Percentiles rank a stretch among this genome's conserved stretches.
Conservation (phyloP, 2,329 filamentous ascomycete species). For the Tolypocladium tropicale region DNA sequence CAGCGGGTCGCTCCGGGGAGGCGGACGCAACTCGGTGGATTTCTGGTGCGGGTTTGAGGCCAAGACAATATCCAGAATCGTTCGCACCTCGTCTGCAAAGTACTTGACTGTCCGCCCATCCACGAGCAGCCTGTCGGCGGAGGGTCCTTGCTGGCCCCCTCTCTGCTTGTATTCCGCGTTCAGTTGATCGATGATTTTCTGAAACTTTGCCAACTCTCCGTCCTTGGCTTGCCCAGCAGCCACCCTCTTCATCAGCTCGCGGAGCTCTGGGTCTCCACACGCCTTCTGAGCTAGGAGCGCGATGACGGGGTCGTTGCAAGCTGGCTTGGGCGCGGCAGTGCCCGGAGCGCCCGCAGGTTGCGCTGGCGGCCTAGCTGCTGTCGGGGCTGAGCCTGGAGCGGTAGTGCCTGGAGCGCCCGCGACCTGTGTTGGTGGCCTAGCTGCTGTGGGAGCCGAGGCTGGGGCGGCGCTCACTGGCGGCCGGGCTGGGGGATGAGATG, state of each 20-base stretch:
- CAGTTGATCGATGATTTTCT: constrained; percentile 71
- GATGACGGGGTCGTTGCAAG: constrained; percentile 62
- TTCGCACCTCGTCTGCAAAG: constrained; percentile 47
- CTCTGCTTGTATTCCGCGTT: constrained; percentile 48
- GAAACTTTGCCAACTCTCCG: constrained; percentile 64
- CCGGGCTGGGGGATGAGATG: constrained; percentile 14
- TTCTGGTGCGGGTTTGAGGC: constrained; percentile 47
- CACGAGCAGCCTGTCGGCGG: constrained; percentile 43
- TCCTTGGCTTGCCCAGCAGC: constrained; percentile 63
- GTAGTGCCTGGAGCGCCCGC: constrained; percentile 1
- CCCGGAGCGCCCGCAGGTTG: neutral
- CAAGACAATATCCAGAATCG: constrained; percentile 49
- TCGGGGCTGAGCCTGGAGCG: no score
- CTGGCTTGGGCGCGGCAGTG: constrained; percentile 12
- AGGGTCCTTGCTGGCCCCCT: constrained; percentile 39
- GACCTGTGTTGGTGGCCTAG: neutral
- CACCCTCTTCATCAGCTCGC: constrained; percentile 75
- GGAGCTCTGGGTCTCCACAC: constrained; percentile 60
- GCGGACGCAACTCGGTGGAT: constrained; percentile 40
- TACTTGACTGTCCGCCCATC: constrained; percentile 47
- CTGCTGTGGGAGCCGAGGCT: constrained; percentile 5
- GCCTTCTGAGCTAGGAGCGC: constrained; percentile 68
- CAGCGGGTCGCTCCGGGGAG: constrained; percentile 42
- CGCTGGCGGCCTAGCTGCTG: neutral
- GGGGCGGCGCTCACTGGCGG: constrained; percentile 14